Base-by-base conservation (phyloP, 2,329 filamentous ascomycete species). In the Penicillium sp. region DNA sequence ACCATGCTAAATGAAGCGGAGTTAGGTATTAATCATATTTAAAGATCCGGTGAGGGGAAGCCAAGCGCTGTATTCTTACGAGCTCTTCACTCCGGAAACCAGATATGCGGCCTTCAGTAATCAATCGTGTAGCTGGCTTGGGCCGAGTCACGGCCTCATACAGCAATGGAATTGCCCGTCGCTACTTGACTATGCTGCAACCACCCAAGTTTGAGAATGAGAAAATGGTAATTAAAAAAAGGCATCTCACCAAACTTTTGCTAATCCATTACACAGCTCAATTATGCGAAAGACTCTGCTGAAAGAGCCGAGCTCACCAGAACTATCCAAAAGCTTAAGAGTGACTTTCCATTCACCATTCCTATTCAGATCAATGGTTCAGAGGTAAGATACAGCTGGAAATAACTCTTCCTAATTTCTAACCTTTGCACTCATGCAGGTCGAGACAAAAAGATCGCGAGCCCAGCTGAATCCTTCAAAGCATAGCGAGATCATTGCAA, bases 121-220 rank as follows among this genome's bases (percentile, higher is more conserved):
- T 61, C 16, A 38, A 39, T 15, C 59, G 52, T 18, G 44, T 46
- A 6, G 47, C 41, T 33, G 48, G 53, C 18, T 42, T 52, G 8
- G 45, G 28, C 18, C 39, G 49, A 23, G 47, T 52, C n/a, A 54
- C 41, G 34, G 24, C 42, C 23, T 18, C 18, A 10, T 4, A 42
- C 8, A 29, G 44, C 23, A 51, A 50, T 54, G 47, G 52, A 21
- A 6, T 26, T 23, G 13, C 43, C 16, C 52, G 54, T n/a, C 49
- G 56, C 8, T 49, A 26, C 36, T 36, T 61, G 51, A 61, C 55
- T 4, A 58, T 61, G 57, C 42, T 61, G 12, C 51, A 47, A 13
- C 63, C 63, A 10, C 63, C 63, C 6, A 64, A 61, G 38, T 66
- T 66, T 18, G 60, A 58, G 18, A 66, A 66, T 49, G 64, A 65